Percentiles rank a stretch among this genome's conserved stretches.
Evolutionary conservation across 768 basidiomycete species (phyloP).

Genomic region (Tricholoma matsutake): DNA sequence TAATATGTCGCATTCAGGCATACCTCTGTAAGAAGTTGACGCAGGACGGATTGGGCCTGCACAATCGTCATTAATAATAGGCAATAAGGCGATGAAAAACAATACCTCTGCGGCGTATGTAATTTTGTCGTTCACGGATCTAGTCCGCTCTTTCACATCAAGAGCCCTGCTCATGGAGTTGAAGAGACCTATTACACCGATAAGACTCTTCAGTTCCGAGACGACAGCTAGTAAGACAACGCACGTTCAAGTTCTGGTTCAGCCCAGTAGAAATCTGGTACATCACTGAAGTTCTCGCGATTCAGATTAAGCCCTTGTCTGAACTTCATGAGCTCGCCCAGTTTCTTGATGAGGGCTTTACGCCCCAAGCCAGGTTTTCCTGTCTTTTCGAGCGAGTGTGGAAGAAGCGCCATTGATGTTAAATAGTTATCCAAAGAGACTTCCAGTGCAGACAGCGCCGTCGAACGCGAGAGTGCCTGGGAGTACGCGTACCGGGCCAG

Average conservation of each 20-base stretch:
- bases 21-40: slow-evolving; percentile 88
- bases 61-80: slow-evolving; percentile 2
- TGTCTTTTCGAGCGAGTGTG: slow-evolving; percentile 68
- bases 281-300: slow-evolving; percentile 83
- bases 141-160: slow-evolving; percentile 80
- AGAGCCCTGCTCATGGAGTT: slow-evolving; percentile 81
- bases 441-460: slow-evolving; percentile 85
- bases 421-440: slow-evolving; percentile 80
- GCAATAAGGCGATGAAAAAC: background rate
- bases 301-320: slow-evolving; percentile 90
- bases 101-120: slow-evolving; percentile 82
- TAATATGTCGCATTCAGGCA: background rate
- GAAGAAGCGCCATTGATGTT: slow-evolving; percentile 76
- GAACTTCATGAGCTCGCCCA: slow-evolving; percentile 89
- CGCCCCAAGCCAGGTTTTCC: slow-evolving; percentile 84
- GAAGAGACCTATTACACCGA: slow-evolving; percentile 60
- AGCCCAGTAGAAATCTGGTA: slow-evolving; percentile 92
- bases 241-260: slow-evolving; percentile 86
- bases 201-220: background rate
- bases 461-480: slow-evolving; percentile 87
- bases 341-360: slow-evolving; percentile 83
- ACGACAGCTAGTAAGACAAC: slow-evolving; percentile 16
- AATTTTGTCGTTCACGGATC: slow-evolving; percentile 87
- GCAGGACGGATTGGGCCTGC: slow-evolving; percentile 81
- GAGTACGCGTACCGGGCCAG: slow-evolving; percentile 90